Base-by-base conservation (phyloP, 108 stramenopile genomes). In the Cyclotella baltica region DNA sequence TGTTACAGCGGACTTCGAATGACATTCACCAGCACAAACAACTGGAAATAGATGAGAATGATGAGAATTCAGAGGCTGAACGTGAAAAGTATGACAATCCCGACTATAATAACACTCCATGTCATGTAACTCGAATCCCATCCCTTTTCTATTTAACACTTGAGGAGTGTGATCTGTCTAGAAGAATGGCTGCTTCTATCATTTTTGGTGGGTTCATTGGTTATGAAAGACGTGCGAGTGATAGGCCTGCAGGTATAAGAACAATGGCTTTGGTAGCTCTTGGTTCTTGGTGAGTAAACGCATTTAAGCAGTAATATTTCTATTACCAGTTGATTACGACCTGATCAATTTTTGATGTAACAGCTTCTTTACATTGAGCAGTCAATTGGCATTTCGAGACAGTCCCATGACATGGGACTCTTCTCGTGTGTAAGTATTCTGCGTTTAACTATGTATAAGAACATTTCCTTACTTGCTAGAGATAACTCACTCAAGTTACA, bases 241-340 rank as follows among this genome's bases (percentile, higher is more conserved):
- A 97, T 76, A 82, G 96, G 27, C 95, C 97, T 6, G 97, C 97
- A 11, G 97, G 97, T 0, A 92, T 96, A 5, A 88, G 96, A 36
- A 97, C 96, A 51, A 98, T 98, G 96, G 67, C 80, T 10, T 62
- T 94, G 47, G 97, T 98, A 23, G 82, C 89, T 2, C 74, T 98
- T 19, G 97, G 94, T 23, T 85, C 89, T 2, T 93, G 92, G 47
- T 48, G n/a, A 48, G 47, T 48, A 48, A 48, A 48, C 19, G 2
- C 47, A n/a, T 48, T 6, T 48, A 16, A 6, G 47, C 19, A 6
- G 18, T n/a, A 48, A n/a, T 6, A 1, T 48, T 48, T 16, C 47
- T n/a, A 48, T 48, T 1, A 48, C n/a, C 47, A 48, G 18, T 48
- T 1, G 47, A 48, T n/a, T 48, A 48, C 6, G 6, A 4, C 47